Evolutionary conservation across 2,329 filamentous ascomycete species (phyloP), one percentile per base, ranked within the genome.

Genomic region (Pseudogymnoascus sp.): DNA sequence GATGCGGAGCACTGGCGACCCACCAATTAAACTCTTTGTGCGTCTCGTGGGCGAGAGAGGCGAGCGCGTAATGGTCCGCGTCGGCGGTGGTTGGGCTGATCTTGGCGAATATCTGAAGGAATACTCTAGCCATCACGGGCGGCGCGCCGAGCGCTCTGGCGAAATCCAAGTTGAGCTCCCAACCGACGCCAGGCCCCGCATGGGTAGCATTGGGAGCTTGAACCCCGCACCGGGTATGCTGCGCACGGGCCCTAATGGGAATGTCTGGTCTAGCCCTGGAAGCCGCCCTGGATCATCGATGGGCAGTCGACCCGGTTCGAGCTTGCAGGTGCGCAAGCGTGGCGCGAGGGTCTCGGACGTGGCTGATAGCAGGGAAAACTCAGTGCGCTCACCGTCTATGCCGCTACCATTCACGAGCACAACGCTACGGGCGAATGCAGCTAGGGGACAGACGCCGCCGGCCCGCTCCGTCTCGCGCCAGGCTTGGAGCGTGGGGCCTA

Each of bases 31-130:
- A 76, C 84, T 99, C 4, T 96, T 96, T 71, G 93, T 99, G 61
- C 89, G 95, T 14, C 87, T 92, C 1, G 93, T 99, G 2, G 95
- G 95, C 60, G 92, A 96, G 74, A 83, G 86, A 63, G 91, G 90
- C 14, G 92, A 97, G 75, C 87, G 95, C 61, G 92, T 97, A 65
- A 97, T 99, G 95, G 95, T 99, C 6, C 89, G 95, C 37, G 93
- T 99, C 11, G 95, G 95, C 11, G 95, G 95, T 64, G 95, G 95
- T n/a, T 99, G 95, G 95, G 92, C 93, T 12, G 95, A 99, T 75
- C 80, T 99, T 18, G 93, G 90, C 38, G 95, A 97, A 75, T 99
- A 97, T 72, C 81, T 99, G 43, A 89, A 92, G 69, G 91, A 96
- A 74, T 99, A 97, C 71, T 93, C 92, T 6, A 86, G 87, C 64